Base-by-base conservation (phyloP, 1,284 basidiomycete species). In the Fomitopsis betulina region DNA sequence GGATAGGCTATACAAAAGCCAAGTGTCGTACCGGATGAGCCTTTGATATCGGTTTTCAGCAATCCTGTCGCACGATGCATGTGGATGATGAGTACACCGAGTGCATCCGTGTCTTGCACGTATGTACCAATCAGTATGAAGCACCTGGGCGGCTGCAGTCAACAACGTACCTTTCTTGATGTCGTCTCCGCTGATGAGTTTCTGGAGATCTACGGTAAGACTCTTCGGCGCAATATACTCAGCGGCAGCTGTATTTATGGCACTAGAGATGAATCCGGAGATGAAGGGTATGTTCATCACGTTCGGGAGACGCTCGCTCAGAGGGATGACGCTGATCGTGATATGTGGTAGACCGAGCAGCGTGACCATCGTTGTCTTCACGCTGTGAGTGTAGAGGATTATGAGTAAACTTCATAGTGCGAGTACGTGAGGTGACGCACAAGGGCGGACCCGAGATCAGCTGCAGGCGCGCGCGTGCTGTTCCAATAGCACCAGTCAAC, bases 241-340 rank as follows among this genome's bases (percentile, higher is more conserved):
- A 9, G 72, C 73, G 9, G 79, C 75, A 0, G 85, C 90, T 2
- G 86, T 83, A 21, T 91, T 86, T 62, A 94, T 89, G 5, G 85
- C 83, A 58, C 79, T 83, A 65, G 92, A 87, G 35, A 94, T 81
- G 76, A 92, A 94, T 0, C 82, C 79, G 1, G 85, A 87, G 61
- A 94, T 77, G 60, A 90, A 76, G 0, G 92, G 92, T 5, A 94
- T 72, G 69, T 94, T 89, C 76, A 93, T 85, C 19, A 94, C 77
- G 70, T 94, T 93, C 32, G 92, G 82, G 17, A 93, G 79, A 7
- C 79, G 73, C 60, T 77, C 80, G 30, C 81, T 76, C 71, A 94
- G 80, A 0, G 92, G 91, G 7, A 87, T 85, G 37, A 87, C 91
- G 7, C 86, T 86, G 50, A 93, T 81, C 47, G 85, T 83, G 54